Conservation (phyloP, 352 stramenopile species). For the Pythium utonaiense region DNA sequence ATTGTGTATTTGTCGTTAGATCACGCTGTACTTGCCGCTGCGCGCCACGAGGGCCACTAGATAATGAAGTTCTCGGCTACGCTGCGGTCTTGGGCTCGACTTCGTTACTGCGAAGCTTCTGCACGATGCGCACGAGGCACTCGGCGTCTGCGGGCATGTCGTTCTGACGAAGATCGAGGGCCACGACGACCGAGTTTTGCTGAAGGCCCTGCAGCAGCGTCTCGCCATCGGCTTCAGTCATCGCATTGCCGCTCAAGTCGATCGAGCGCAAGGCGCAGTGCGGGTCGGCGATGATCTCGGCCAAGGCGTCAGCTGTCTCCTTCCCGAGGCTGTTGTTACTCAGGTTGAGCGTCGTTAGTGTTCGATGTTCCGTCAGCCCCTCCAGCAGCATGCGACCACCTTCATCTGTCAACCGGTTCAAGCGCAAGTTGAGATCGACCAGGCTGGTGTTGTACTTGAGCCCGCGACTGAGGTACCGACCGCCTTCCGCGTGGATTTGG, state of each 20-base stretch:
- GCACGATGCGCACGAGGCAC: slow-evolving; percentile 59
- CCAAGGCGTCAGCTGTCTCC: slow-evolving; percentile 67
- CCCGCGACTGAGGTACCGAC: slow-evolving; percentile 87
- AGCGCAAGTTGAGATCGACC: slow-evolving; percentile 84
- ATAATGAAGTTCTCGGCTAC: neutral
- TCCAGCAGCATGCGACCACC: slow-evolving; percentile 87
- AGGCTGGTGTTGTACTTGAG: slow-evolving; percentile 89
- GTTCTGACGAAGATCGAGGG: slow-evolving; percentile 80
- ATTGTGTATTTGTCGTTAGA: slow-evolving; percentile 62
- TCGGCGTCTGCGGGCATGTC: slow-evolving; percentile 57
- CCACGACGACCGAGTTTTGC: slow-evolving; percentile 55
- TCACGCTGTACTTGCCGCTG: slow-evolving; percentile 49
- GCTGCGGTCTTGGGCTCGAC: slow-evolving; percentile 39
- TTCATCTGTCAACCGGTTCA: slow-evolving; percentile 92
- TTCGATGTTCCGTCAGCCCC: slow-evolving; percentile 64
- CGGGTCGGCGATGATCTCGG: slow-evolving; percentile 67
- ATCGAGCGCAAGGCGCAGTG: slow-evolving; percentile 58
- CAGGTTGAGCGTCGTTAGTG: slow-evolving; percentile 77
- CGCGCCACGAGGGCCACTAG: slow-evolving; percentile 27
- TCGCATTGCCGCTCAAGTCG: slow-evolving; percentile 80
- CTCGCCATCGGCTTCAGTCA: slow-evolving; percentile 60
- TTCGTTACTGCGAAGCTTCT: slow-evolving; percentile 75
- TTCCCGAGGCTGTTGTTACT: slow-evolving; percentile 78
- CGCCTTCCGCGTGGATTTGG: slow-evolving; percentile 91
- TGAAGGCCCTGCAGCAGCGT: slow-evolving; percentile 56